phyloP scores from a whole-genome alignment of 2,329 filamentous ascomycete genomes.

The Phaeomoniella chlamydospora region DNA sequence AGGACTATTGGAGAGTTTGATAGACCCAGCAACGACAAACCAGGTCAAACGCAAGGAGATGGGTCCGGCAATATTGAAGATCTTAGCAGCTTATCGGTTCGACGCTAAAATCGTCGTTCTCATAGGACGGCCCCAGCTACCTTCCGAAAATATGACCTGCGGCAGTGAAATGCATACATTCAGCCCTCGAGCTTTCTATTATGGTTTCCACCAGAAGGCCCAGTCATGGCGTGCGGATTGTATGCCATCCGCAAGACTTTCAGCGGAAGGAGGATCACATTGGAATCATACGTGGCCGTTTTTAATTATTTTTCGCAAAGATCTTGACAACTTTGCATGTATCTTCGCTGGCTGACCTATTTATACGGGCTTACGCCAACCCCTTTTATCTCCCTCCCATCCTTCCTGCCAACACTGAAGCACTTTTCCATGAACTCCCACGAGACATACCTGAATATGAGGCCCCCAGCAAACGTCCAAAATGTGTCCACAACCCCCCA shows the following conservation, averaged over 20 bases:
- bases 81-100: constrained; percentile 25
- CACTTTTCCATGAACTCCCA: neutral
- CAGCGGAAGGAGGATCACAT: no score
- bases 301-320: no score
- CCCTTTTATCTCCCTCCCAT: neutral
- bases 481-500: constrained; percentile 38
- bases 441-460: constrained; percentile 27
- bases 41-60: constrained; percentile 16
- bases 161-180: no score
- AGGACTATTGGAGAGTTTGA: constrained; percentile 43
- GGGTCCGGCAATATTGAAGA: constrained; percentile 32
- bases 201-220: no score
- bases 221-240: no score
- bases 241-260: no score
- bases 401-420: neutral
- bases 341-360: no score
- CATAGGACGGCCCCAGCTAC: no score
- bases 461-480: constrained; percentile 35
- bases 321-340: no score
- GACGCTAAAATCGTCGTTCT: constrained; percentile 12
- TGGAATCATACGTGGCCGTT: no score
- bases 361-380: neutral
- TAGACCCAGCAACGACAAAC: constrained; percentile 15
- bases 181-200: no score
- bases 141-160: no score